Percentiles rank a stretch among this genome's conserved stretches.
phyloP scores from a whole-genome alignment of 805 yeast genomes.

The Hanseniaspora meyeri region DNA sequence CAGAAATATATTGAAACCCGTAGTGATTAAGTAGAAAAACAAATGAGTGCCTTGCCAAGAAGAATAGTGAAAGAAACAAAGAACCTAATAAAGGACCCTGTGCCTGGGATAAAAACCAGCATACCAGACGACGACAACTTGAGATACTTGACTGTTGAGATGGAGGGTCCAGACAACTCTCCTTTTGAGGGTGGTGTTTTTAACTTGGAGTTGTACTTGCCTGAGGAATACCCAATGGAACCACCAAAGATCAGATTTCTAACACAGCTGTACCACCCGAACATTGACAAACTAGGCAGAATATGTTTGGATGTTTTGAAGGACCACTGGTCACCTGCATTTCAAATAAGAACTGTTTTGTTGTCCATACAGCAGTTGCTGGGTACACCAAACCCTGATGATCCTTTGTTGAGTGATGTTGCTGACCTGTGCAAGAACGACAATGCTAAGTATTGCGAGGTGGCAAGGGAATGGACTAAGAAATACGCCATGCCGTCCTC shows the following conservation, averaged over 20 bases:
- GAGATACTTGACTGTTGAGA: slow-evolving; percentile 81
- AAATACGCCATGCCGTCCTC: slow-evolving; percentile 23
- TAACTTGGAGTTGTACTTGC: slow-evolving; percentile 72
- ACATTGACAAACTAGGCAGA: slow-evolving; percentile 87
- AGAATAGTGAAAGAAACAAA: slow-evolving; percentile 94
- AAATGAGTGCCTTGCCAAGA: slow-evolving; percentile 50
- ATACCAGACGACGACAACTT: slow-evolving; percentile 88
- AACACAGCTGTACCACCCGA: slow-evolving; percentile 91
- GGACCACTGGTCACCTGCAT: slow-evolving; percentile 94
- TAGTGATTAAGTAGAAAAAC: not conserved
- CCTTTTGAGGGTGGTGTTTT: slow-evolving; percentile 84
- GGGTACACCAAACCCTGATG: slow-evolving; percentile 96
- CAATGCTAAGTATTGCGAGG: slow-evolving; percentile 64
- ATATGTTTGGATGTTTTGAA: slow-evolving; percentile 91
- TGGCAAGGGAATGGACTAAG: slow-evolving; percentile 46
- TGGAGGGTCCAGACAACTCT: slow-evolving; percentile 81
- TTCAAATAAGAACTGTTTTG: slow-evolving; percentile 85
- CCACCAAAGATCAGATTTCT: slow-evolving; percentile 92
- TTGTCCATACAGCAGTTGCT: slow-evolving; percentile 84
- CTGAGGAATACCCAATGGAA: slow-evolving; percentile 97
- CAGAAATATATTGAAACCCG: no score
- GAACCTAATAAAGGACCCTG: slow-evolving; percentile 83
- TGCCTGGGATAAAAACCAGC: slow-evolving; percentile 79
- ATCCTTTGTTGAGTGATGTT: slow-evolving; percentile 94
- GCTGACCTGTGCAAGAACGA: slow-evolving; percentile 93